phyloP scores from a whole-genome alignment of 1,284 basidiomycete species.

The Apiotrichum laibachii region DNA sequence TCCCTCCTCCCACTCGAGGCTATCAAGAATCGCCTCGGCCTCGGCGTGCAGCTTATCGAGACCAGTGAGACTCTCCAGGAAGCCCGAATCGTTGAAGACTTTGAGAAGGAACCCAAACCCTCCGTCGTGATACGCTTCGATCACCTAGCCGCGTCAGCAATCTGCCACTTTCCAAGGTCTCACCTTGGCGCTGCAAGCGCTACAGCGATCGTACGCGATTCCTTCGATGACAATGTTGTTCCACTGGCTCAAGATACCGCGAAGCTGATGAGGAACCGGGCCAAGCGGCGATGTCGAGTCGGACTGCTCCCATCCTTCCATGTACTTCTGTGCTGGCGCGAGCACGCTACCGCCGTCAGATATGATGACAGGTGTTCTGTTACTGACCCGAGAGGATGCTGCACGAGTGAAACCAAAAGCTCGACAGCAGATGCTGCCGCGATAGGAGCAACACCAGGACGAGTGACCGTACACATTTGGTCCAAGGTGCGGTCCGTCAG shows the following conservation, averaged over 20 bases:
- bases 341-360: conserved; percentile 55
- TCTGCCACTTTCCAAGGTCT: conserved; percentile 29
- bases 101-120: conserved; percentile 76
- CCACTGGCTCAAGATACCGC: conserved; percentile 86
- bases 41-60: conserved; percentile 79
- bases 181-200: conserved; percentile 80
- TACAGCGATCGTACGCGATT: conserved; percentile 81
- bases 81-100: conserved; percentile 81
- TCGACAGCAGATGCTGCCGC: conserved; percentile 90
- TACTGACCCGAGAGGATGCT: conserved; percentile 80
- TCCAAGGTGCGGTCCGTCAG: conserved; percentile 91
- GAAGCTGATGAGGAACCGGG: conserved; percentile 86
- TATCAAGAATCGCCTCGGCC: conserved; percentile 49
- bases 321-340: conserved; percentile 58
- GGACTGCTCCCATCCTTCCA: not conserved
- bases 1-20: conserved; percentile 25
- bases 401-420: conserved; percentile 79
- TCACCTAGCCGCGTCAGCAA: conserved; percentile 56
- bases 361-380: not conserved
- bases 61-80: conserved; percentile 78
- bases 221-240: conserved; percentile 78
- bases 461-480: conserved; percentile 98
- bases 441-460: conserved; percentile 92
- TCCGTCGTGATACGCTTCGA: conserved; percentile 68
- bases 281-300: conserved; percentile 65